Conservation (phyloP, 805 yeast species). For the Candida ulmi region DNA sequence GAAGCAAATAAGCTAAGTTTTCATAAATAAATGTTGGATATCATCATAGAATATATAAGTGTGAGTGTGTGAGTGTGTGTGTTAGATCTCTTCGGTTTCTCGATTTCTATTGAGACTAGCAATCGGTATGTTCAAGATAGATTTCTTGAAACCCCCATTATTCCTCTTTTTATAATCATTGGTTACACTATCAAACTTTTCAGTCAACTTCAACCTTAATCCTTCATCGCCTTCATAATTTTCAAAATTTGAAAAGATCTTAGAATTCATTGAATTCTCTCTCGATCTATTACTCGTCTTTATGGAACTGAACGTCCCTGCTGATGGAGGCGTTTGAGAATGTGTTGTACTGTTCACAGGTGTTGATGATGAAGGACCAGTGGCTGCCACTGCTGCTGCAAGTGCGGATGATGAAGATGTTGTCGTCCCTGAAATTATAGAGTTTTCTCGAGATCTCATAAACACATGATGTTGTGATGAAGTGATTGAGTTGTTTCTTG, state of each 20-base stretch:
- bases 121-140: slow-evolving; percentile 20
- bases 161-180: slow-evolving; percentile 2
- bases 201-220: slow-evolving; percentile 8
- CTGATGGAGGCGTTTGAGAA: not conserved
- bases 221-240: slow-evolving; percentile 3
- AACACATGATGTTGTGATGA: not conserved
- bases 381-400: too few relatives aligned
- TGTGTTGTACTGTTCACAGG: not conserved
- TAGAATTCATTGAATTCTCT: not conserved
- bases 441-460: not conserved
- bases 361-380: too few relatives aligned
- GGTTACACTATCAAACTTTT: slow-evolving; percentile 7
- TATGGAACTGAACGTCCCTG: not conserved
- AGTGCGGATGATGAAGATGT: too few relatives aligned
- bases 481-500: not conserved
- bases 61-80: too few relatives aligned
- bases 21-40: too few relatives aligned
- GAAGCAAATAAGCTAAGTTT: too few relatives aligned
- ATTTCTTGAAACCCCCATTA: slow-evolving; percentile 4
- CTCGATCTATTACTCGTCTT: not conserved
- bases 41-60: too few relatives aligned
- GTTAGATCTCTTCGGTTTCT: slow-evolving; percentile 6
- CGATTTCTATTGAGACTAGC: slow-evolving; percentile 16
- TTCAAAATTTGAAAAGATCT: not conserved
- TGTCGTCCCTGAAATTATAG: not conserved